phyloP scores from a whole-genome alignment of 257 asterid species.

The Buddleja alternifolia region DNA sequence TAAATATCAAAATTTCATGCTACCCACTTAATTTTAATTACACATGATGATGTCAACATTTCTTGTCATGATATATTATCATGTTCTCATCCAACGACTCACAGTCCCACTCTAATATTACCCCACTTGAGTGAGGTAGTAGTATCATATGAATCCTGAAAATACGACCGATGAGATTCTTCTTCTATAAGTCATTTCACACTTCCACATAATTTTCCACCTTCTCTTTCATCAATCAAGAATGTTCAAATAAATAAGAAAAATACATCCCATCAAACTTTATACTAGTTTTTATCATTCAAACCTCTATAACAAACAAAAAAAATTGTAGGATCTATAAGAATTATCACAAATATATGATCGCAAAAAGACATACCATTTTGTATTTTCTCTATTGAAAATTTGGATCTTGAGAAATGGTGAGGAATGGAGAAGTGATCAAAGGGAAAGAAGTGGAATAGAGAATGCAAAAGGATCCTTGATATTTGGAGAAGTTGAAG shows the following conservation, averaged over 20 bases:
- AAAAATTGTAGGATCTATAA: constrained; percentile 3
- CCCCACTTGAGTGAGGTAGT: background rate
- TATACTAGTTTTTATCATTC: background rate
- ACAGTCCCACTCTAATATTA: no score
- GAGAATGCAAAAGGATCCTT: constrained; percentile 43
- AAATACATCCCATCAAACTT: background rate
- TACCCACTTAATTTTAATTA: no score
- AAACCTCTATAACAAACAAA: background rate
- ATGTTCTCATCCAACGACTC: no score
- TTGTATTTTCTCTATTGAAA: constrained; percentile 18
- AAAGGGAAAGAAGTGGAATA: constrained; percentile 28
- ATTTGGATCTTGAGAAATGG: constrained; percentile 18
- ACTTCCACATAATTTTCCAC: background rate
- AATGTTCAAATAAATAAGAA: no score
- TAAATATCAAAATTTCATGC: no score
- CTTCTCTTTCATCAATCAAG: no score
- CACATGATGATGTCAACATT: no score
- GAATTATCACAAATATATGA: background rate
- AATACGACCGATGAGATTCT: background rate
- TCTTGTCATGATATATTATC: no score
- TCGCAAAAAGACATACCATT: constrained; percentile 36
- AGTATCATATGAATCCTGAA: no score
- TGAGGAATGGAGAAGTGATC: constrained; percentile 28
- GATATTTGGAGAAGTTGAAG: constrained; percentile 39
- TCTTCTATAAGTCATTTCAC: background rate